Conservation (phyloP, 345 rosid species). For the Eucalyptus dawsonii region DNA sequence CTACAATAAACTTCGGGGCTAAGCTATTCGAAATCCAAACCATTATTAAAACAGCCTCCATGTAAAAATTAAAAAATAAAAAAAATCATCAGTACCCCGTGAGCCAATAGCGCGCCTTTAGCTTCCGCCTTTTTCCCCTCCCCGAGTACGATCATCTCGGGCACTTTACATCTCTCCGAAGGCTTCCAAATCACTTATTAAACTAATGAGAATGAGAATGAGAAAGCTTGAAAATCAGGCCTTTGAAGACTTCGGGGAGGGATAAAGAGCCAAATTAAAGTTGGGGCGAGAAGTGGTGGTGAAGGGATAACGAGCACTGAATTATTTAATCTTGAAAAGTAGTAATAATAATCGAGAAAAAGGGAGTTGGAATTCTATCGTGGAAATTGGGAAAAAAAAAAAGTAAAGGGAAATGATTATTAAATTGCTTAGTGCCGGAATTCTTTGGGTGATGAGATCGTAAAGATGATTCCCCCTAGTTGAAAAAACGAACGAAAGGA, state of each 20-base stretch:
- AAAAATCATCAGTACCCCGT: not conserved
- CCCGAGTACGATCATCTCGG: not conserved
- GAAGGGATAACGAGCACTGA: not conserved
- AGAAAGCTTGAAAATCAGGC: not conserved
- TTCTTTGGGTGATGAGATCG: not conserved
- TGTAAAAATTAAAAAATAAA: not conserved
- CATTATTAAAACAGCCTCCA: not conserved
- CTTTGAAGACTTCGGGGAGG: constrained; percentile 23
- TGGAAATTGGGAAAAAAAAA: not conserved
- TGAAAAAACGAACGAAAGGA: not conserved
- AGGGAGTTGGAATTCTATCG: not conserved
- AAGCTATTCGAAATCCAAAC: not conserved
- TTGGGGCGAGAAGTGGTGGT: not conserved
- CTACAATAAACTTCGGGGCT: not conserved
- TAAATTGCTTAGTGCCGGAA: not conserved
- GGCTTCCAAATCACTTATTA: not conserved
- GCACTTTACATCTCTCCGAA: constrained; percentile 12
- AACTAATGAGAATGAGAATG: not conserved
- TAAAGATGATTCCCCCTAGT: not conserved
- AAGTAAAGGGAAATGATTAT: not conserved
- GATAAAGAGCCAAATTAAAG: constrained; percentile 27
- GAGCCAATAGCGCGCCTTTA: not conserved
- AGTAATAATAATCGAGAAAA: not conserved
- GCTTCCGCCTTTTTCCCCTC: not conserved
- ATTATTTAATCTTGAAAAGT: not conserved